Conservation (phyloP, 2,329 filamentous ascomycete genomes). For the Fusarium brachygibbosum region DNA sequence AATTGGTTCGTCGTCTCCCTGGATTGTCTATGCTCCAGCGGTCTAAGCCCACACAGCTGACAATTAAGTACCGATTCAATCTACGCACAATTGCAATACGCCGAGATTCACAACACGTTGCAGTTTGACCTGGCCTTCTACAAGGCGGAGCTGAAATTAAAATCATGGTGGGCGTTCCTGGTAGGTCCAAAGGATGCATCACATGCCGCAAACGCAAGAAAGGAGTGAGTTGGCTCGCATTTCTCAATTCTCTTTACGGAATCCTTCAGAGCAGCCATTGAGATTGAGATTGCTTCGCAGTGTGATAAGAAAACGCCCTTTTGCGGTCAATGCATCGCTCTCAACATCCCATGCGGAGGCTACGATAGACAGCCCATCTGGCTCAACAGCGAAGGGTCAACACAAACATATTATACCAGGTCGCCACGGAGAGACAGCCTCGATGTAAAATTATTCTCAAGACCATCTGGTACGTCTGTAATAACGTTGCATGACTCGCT, state of each 20-base stretch:
- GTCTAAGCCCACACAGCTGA: neutral
- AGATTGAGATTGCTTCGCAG: neutral
- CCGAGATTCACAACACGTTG: neutral
- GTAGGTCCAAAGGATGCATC: slow-evolving; percentile 26
- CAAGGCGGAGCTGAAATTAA: neutral
- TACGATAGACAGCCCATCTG: slow-evolving; percentile 19
- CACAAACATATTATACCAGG: slow-evolving; percentile 9
- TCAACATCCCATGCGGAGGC: slow-evolving; percentile 16
- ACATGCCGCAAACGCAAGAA: slow-evolving; percentile 27
- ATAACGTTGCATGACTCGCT: slow-evolving; percentile 14
- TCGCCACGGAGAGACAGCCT: fast-evolving
- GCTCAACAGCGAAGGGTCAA: slow-evolving; percentile 18
- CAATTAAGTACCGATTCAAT: neutral
- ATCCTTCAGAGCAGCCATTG: neutral
- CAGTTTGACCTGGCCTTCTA: neutral
- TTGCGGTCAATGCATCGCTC: slow-evolving; percentile 18
- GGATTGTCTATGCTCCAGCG: too few relatives aligned
- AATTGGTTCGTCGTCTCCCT: neutral
- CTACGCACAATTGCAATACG: neutral
- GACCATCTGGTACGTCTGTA: fast-evolving
- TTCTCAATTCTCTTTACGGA: neutral
- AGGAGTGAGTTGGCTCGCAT: slow-evolving; percentile 12
- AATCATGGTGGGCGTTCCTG: slow-evolving; percentile 29
- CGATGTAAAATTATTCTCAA: fast-evolving
- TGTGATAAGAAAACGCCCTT: slow-evolving; percentile 16